Evolutionary conservation across 78 protist genomes (phyloP).

Genomic region (Diacronema lutheri): DNA sequence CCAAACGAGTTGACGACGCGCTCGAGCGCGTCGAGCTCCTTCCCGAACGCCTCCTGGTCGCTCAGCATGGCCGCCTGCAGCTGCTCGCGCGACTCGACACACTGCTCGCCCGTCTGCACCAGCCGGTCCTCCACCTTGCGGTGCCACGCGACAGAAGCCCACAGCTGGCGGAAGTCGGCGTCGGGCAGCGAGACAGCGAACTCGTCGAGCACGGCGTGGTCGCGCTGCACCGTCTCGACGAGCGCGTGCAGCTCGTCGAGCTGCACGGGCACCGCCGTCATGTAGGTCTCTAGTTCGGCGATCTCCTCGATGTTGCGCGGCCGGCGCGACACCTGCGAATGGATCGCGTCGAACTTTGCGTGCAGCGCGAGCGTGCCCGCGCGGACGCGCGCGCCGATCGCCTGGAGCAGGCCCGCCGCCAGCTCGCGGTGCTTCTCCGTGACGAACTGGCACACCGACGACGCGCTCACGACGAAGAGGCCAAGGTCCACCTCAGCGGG

Average conservation of each 20-base stretch:
- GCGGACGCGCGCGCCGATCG: background rate
- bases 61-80: slow-evolving; percentile 28
- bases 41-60: slow-evolving; percentile 48
- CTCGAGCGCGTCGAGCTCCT: slow-evolving; percentile 35
- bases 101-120: background rate
- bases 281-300: slow-evolving; percentile 40
- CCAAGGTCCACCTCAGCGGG: background rate
- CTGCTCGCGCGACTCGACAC: background rate
- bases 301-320: slow-evolving; percentile 44
- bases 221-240: background rate
- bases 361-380: too few relatives aligned
- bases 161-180: slow-evolving; percentile 51
- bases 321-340: background rate
- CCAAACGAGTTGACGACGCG: slow-evolving; percentile 22
- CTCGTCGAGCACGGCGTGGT: slow-evolving; percentile 50
- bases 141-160: slow-evolving; percentile 48
- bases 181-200: slow-evolving; percentile 22
- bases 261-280: slow-evolving; percentile 16
- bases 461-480: background rate
- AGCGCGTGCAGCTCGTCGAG: slow-evolving; percentile 4
- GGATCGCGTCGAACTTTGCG: too few relatives aligned
- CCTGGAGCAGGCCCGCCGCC: background rate
- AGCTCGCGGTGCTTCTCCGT: background rate
- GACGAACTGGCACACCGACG: background rate
- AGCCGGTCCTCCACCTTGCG: background rate